phyloP scores from a whole-genome alignment of 257 asterid genomes.

The Solanum clarkiae region DNA sequence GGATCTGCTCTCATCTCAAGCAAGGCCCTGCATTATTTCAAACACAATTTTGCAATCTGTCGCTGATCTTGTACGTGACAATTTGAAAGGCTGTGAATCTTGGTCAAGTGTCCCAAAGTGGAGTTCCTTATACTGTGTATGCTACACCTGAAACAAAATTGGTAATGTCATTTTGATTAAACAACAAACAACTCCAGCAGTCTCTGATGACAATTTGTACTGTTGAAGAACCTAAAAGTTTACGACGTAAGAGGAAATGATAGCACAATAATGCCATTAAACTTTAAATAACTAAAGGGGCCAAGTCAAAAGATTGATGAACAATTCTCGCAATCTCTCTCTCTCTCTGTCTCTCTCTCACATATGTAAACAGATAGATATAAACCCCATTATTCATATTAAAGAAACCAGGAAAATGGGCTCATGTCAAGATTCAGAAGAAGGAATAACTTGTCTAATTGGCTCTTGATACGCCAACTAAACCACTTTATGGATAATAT shows the following conservation, averaged over 20 bases:
- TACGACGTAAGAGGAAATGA: neutral
- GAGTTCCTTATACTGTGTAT: neutral
- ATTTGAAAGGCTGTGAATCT: neutral
- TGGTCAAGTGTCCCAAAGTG: neutral
- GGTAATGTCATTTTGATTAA: neutral
- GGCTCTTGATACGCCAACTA: neutral
- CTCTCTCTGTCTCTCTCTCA: neutral
- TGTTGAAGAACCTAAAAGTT: neutral
- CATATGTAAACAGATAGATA: neutral
- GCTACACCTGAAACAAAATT: neutral
- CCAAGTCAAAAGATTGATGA: neutral
- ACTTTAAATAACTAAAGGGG: neutral
- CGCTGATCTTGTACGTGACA: neutral
- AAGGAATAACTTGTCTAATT: neutral
- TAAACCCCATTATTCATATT: neutral
- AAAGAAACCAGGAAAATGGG: neutral
- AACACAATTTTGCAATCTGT: neutral
- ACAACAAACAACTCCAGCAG: neutral
- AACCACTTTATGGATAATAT: neutral
- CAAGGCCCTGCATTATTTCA: slow-evolving; percentile 9
- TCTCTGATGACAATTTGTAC: neutral
- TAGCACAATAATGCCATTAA: neutral
- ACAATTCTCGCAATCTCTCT: neutral
- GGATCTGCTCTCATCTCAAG: slow-evolving; percentile 5
- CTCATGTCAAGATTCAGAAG: neutral